Evolutionary conservation across 2,329 filamentous ascomycete species (phyloP).

Genomic region (Grosmannia huntii): DNA sequence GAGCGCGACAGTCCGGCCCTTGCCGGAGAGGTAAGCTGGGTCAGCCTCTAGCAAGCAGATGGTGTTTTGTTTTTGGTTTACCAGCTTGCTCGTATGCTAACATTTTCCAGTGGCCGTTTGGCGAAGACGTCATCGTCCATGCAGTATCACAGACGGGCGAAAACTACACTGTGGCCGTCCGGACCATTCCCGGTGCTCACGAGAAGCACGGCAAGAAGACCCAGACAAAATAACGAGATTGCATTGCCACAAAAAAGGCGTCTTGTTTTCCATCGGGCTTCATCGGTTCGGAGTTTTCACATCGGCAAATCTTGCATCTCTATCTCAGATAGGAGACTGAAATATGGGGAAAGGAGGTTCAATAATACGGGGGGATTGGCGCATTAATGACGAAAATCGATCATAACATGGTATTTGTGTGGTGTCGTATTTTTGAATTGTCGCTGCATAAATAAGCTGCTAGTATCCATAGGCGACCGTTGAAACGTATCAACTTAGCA

Average conservation of each 20-base stretch:
- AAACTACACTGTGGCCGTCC: slow-evolving; percentile 26
- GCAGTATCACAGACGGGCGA: slow-evolving; percentile 28
- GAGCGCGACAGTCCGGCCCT: slow-evolving; percentile 14
- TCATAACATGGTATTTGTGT: too few species aligned
- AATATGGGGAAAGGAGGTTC: background rate
- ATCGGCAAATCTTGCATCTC: background rate
- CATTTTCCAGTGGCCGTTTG: slow-evolving; percentile 26
- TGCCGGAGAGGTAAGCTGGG: background rate
- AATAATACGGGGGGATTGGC: background rate
- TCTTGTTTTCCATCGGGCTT: background rate
- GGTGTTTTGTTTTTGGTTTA: background rate
- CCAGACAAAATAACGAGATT: background rate
- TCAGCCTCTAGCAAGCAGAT: slow-evolving; percentile 1
- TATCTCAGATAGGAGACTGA: background rate
- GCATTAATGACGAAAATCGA: too few species aligned
- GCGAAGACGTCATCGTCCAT: slow-evolving; percentile 29
- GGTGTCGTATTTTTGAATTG: too few species aligned
- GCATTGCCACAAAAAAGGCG: background rate
- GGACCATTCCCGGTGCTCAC: slow-evolving; percentile 17
- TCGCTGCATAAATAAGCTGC: too few species aligned
- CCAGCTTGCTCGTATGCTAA: background rate
- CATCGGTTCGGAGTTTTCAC: background rate
- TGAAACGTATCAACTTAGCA: too few species aligned
- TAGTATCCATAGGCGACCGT: too few species aligned
- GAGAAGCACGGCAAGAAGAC: slow-evolving; percentile 13